A percentile compares a stretch with the other conserved stretches of the same genome.
Evolutionary conservation across 176 grass and related monocot genomes (phyloP).

Genomic region (Chrysopogon serrulatus): DNA sequence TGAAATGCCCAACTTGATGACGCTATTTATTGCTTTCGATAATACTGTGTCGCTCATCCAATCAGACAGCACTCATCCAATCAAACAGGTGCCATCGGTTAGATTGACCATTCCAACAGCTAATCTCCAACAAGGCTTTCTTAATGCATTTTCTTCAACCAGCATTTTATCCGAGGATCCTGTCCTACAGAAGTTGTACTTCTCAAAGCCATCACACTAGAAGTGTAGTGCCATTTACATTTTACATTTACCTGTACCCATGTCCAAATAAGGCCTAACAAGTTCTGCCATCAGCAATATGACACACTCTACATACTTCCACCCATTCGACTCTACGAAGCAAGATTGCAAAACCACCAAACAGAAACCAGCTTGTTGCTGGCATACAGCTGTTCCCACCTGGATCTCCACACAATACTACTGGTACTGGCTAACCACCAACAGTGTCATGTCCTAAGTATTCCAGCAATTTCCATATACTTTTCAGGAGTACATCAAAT

Average conservation of each 20-base stretch:
- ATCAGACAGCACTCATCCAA: background rate
- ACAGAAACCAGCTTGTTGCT: background rate
- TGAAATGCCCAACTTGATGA: background rate
- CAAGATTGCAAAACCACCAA: background rate
- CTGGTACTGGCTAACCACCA: background rate
- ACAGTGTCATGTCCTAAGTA: background rate
- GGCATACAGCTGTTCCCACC: background rate
- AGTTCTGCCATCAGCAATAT: background rate
- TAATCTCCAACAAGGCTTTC: background rate
- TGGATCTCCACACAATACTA: background rate
- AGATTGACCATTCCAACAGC: background rate
- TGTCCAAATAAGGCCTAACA: background rate
- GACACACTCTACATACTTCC: background rate
- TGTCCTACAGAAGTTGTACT: background rate
- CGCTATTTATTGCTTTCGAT: background rate
- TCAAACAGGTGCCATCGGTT: background rate
- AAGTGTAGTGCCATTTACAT: background rate
- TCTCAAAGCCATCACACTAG: background rate
- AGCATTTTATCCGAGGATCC: constrained; percentile 1
- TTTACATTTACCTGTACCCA: background rate
- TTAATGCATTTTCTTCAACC: background rate
- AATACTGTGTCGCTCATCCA: background rate
- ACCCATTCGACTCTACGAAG: background rate
- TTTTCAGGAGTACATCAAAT: background rate
- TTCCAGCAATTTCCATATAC: constrained; percentile 4